Percentiles rank a stretch among this genome's conserved stretches.
Evolutionary conservation across 2,329 filamentous ascomycete genomes (phyloP).

Genomic region (Epichloe elymi): DNA sequence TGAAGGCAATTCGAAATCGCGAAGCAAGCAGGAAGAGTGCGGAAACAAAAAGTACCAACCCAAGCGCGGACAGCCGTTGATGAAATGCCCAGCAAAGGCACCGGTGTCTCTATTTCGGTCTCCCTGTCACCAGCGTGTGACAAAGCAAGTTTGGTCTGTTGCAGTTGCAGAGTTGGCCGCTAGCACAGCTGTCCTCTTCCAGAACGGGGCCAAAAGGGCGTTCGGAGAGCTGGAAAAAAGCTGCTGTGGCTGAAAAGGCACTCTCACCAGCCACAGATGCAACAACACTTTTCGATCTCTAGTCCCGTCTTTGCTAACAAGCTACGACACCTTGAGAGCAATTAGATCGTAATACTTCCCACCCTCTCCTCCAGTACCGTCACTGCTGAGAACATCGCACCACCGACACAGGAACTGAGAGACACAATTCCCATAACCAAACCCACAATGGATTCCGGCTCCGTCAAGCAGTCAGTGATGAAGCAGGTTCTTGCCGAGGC

Average conservation of each 20-base stretch:
- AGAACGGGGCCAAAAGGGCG: constrained; percentile 6
- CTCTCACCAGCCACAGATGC: constrained; percentile 15
- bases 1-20: not conserved
- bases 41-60: not conserved
- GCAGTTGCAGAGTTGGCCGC: not conserved
- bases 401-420: too few relatives aligned
- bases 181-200: constrained; percentile 14
- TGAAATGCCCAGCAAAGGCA: constrained; percentile 4
- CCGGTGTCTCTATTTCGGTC: constrained; percentile 4
- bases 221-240: not conserved
- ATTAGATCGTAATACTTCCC: not conserved
- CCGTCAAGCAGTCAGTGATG: constrained; percentile 48
- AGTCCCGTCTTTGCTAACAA: not conserved
- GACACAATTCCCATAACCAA: too few relatives aligned
- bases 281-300: not conserved
- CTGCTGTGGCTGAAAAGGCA: not conserved
- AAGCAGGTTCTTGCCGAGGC: constrained; percentile 51
- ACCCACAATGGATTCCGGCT: constrained; percentile 40
- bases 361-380: too few relatives aligned
- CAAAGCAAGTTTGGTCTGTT: not conserved
- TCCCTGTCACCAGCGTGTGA: not conserved
- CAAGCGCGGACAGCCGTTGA: constrained; percentile 2
- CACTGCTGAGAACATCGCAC: too few relatives aligned
- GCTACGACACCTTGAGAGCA: not conserved
- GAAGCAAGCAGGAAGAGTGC: not conserved